Evolutionary conservation across 306 rosid species (phyloP).

Genomic region (Lablab purpureus): DNA sequence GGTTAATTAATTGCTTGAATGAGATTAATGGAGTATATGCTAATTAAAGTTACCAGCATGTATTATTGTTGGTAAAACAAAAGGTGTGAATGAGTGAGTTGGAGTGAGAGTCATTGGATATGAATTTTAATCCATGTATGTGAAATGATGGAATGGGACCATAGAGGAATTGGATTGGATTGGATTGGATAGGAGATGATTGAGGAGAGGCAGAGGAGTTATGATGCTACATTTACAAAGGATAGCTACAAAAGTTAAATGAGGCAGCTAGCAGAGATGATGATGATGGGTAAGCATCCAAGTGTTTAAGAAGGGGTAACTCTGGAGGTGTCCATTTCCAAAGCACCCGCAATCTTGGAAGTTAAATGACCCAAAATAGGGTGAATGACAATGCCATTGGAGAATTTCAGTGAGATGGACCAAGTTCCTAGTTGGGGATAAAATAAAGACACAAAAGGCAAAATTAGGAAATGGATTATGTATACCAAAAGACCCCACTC

Average conservation of each 20-base stretch:
- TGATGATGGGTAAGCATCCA: constrained; percentile 29
- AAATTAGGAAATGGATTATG: constrained; percentile 41
- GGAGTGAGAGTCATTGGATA: neutral
- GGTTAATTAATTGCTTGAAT: neutral
- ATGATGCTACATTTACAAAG: constrained; percentile 55
- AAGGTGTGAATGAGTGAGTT: neutral
- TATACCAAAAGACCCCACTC: constrained; percentile 29
- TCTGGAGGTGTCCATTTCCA: constrained; percentile 47
- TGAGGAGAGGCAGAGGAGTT: constrained; percentile 40
- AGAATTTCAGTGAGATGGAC: constrained; percentile 32
- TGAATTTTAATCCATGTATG: neutral
- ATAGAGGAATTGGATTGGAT: constrained; percentile 28
- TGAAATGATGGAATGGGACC: constrained; percentile 41
- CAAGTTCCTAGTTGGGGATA: constrained; percentile 40
- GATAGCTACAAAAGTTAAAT: constrained; percentile 47
- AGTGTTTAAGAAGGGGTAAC: constrained; percentile 35
- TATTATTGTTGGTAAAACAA: neutral
- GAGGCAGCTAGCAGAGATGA: constrained; percentile 32
- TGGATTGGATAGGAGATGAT: constrained; percentile 42
- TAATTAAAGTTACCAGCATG: neutral
- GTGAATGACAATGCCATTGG: constrained; percentile 4
- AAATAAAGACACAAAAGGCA: constrained; percentile 40
- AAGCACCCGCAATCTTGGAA: constrained; percentile 45
- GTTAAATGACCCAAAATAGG: constrained; percentile 48
- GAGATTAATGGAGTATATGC: constrained; percentile 1